phyloP scores from a whole-genome alignment of 768 basidiomycete genomes.

The Tulasnella sp. region DNA sequence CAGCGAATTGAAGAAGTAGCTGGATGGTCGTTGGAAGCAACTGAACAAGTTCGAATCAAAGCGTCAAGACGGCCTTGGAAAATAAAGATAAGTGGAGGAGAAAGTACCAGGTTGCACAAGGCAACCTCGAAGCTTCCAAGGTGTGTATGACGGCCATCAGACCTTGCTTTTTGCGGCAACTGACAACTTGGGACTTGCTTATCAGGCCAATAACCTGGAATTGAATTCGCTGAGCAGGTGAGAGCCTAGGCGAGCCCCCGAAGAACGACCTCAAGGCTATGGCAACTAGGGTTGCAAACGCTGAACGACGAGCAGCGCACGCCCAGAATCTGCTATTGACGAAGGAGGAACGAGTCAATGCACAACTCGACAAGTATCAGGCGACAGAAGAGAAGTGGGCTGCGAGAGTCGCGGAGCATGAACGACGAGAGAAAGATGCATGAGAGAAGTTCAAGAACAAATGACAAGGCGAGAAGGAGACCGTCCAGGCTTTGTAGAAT shows the following conservation, averaged over 20 bases:
- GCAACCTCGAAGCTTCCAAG: slow-evolving; percentile 82
- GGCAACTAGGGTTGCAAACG: slow-evolving; percentile 62
- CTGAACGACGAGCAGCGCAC: slow-evolving; percentile 79
- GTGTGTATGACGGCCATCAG: slow-evolving; percentile 32
- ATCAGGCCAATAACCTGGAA: slow-evolving; percentile 41
- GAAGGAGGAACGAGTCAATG: slow-evolving; percentile 75
- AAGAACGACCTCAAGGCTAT: slow-evolving; percentile 57
- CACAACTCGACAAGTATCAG: slow-evolving; percentile 58
- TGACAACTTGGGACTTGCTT: too few species aligned
- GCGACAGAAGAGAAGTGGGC: slow-evolving; percentile 86
- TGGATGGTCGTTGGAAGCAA: slow-evolving; percentile 82
- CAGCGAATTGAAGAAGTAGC: slow-evolving; percentile 69
- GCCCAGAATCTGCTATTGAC: slow-evolving; percentile 73
- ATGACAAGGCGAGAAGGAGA: slow-evolving; percentile 87
- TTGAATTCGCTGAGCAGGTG: background rate
- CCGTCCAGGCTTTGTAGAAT: slow-evolving; percentile 58
- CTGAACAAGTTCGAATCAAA: slow-evolving; percentile 86
- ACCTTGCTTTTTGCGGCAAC: slow-evolving; percentile 35
- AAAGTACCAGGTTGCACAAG: slow-evolving; percentile 71
- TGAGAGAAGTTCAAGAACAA: slow-evolving; percentile 91
- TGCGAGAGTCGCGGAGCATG: slow-evolving; percentile 88
- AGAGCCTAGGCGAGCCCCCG: slow-evolving; percentile 34
- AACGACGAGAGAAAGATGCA: slow-evolving; percentile 63
- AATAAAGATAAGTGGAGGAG: slow-evolving; percentile 75
- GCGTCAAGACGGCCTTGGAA: slow-evolving; percentile 71